Evolutionary conservation across 306 rosid genomes (phyloP), one percentile per base, ranked within the genome.

Genomic region (Abrus pulchellus): DNA sequence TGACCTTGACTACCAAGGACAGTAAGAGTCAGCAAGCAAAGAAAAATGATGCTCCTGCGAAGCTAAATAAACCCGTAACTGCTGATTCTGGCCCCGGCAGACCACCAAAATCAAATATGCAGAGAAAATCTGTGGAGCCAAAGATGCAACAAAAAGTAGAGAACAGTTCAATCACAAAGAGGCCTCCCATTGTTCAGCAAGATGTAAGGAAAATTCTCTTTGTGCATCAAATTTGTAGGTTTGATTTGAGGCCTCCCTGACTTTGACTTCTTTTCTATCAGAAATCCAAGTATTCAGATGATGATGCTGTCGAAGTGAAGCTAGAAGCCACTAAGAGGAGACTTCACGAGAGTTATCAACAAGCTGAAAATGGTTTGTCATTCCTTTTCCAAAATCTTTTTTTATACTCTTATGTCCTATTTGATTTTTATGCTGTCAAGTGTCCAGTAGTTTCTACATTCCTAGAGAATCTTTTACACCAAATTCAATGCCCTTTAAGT

Each of bases 311-410:
- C 73, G 88, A 90, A 76, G 68, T 77, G 71, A 96, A 96, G 86
- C 92, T 96, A 8, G 99, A 96, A 90, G 99, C 91, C 57, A 89
- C 99, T 28, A 96, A 93, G 85, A 89, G 99, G 89, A 96, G 75
- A 83, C 99, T 96, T 86, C 99, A 96, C 55, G 97, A 90, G 87
- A 82, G 94, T 27, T 96, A 96, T 85, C 99, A 93, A 89, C 97
- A 93, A 88, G 97, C 86, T 33, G 97, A 92, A 86, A 96, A 89
- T 7, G 98, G 98, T 94, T 57, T 59, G 85, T 83, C 36, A 47
- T 62, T 69, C 32, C 30, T 63, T 56, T 57, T 33, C 10, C 49
- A 38, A 48, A 77, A 36, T 64, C 78, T 41, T 1, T 60, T 28
- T n/a, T 67, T 53, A 45, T 36, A 49, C 11, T 3, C 34, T 20